Base-by-base conservation (phyloP, 331 rosid genomes). In the Malus hybrid region DNA sequence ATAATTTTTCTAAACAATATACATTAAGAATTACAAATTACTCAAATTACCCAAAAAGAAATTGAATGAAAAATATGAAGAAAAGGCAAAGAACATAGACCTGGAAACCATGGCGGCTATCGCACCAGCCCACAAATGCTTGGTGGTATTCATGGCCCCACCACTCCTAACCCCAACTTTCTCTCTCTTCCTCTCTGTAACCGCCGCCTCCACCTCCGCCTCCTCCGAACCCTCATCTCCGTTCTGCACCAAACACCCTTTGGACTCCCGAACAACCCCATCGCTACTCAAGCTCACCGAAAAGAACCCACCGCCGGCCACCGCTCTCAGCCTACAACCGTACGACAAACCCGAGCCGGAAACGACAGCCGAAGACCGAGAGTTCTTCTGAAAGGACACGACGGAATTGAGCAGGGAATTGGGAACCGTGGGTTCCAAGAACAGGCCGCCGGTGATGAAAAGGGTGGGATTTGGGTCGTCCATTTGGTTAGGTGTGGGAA, bases 61-160 rank as follows among this genome's bases (percentile, higher is more conserved):
- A 29, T 6, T 13, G 34, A 64, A 10, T 0, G 6, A 39, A 14
- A 11, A 70, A 46, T 3, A 12, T 12, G 36, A 34, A 9, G 24
- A 14, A 14, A 19, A 14, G 14, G 63, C 73, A 50, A 71, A 60
- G 15, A 7, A 28, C 50, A n/a, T 64, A 69, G 31, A 93, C 99
- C 97, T 92, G 68, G 99, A 92, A 81, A 94, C 99, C 99, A 94
- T 94, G 76, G 99, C 97, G 24, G 99, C 97, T 13, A 92, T 79
- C 46, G 99, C 99, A 82, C 99, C 99, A 61, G 99, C 81, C 99
- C 97, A 94, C 15, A 94, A 88, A 81, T 94, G 97, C 73, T 87
- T 94, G 56, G 97, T 90, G 72, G 96, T 85, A 85, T 94, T 94
- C 86, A 94, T 78, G 68, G 96, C 97, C 70, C 71, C 31, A 18